A percentile compares a stretch with the other conserved stretches of the same genome.
phyloP scores from a whole-genome alignment of 441 rosid species.

The Macaranga tanarius region DNA sequence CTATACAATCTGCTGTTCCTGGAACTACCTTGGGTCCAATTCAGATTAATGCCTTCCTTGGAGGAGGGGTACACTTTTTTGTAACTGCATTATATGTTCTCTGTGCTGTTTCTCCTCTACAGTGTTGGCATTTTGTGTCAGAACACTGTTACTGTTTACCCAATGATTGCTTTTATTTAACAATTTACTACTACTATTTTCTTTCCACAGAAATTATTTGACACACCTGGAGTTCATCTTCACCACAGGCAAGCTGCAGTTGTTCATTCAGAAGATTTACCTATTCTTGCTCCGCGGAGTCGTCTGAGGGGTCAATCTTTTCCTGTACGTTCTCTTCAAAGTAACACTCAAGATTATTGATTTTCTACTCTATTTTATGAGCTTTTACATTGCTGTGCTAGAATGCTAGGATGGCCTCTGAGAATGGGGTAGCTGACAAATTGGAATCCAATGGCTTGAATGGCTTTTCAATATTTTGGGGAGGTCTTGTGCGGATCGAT shows the following conservation, averaged over 20 bases:
- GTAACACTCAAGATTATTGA: not conserved
- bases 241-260: slow-evolving; percentile 98
- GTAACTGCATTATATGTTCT: slow-evolving; percentile 19
- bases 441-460: slow-evolving; percentile 53
- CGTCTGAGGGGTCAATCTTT: slow-evolving; percentile 77
- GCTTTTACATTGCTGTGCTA: slow-evolving; percentile 17
- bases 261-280: slow-evolving; percentile 83
- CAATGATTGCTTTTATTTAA: not conserved
- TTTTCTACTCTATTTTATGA: slow-evolving; percentile 12
- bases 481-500: slow-evolving; percentile 90
- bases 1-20: slow-evolving; percentile 96
- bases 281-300: slow-evolving; percentile 88
- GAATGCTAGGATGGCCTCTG: slow-evolving; percentile 33
- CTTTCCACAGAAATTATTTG: slow-evolving; percentile 66
- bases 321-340: slow-evolving; percentile 48
- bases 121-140: not conserved
- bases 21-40: slow-evolving; percentile 97
- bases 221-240: slow-evolving; percentile 96
- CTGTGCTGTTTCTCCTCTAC: not conserved
- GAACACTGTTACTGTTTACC: not conserved
- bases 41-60: slow-evolving; percentile 86
- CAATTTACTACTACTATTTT: slow-evolving; percentile 1
- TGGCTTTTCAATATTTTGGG: slow-evolving; percentile 89
- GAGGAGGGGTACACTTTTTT: slow-evolving; percentile 73
- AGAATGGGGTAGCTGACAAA: slow-evolving; percentile 31